Conservation (phyloP, 345 rosid species). For the Schrenkiella parvula region DNA sequence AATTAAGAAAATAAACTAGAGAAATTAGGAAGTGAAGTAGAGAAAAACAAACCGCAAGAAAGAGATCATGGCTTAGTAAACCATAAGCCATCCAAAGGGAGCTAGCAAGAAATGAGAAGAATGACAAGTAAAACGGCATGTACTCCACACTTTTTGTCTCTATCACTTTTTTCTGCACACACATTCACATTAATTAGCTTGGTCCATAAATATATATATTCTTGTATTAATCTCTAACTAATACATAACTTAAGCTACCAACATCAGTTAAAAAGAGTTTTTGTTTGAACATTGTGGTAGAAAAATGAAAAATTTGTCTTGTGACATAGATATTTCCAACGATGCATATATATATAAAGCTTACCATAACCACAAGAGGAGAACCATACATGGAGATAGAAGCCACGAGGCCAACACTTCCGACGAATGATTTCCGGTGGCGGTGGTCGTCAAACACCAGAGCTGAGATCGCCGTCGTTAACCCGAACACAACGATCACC, state of each 20-base stretch:
- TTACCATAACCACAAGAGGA: slow-evolving; percentile 69
- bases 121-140: slow-evolving; percentile 87
- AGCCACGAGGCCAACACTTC: slow-evolving; percentile 62
- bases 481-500: slow-evolving; percentile 34
- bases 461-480: slow-evolving; percentile 42
- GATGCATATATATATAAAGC: slow-evolving; percentile 9
- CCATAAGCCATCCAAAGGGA: slow-evolving; percentile 75
- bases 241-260: too few relatives aligned
- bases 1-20: background rate
- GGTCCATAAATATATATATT: background rate
- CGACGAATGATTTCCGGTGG: slow-evolving; percentile 60
- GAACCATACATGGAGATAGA: slow-evolving; percentile 71
- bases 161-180: slow-evolving; percentile 68
- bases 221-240: background rate
- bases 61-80: slow-evolving; percentile 64
- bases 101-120: slow-evolving; percentile 73
- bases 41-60: slow-evolving; percentile 60
- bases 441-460: slow-evolving; percentile 54
- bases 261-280: too few relatives aligned
- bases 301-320: background rate
- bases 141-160: slow-evolving; percentile 75
- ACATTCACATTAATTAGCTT: background rate
- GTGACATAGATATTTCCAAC: background rate
- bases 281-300: too few relatives aligned
- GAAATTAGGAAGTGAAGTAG: background rate